These are phyloP conservation scores for Zopfochytrium polystomum DNA, from an alignment of 371 early-diverging fungal genomes.

Conservation along the genomic window DNA sequence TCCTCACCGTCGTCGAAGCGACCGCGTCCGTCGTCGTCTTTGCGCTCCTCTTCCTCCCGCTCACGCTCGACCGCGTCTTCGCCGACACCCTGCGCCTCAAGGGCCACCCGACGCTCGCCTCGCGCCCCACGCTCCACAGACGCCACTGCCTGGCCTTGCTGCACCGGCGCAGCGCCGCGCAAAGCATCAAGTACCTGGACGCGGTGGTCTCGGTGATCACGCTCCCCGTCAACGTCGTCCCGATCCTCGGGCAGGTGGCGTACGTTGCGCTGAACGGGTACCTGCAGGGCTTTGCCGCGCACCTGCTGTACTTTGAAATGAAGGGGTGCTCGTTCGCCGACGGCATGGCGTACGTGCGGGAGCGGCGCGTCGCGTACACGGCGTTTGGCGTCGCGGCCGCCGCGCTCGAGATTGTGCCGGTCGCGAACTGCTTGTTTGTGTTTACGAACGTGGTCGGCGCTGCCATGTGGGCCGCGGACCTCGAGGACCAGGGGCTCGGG, in stretches of 20 bases:
- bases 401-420: slow-evolving; percentile 62
- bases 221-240: slow-evolving; percentile 60
- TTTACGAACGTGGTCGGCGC: slow-evolving; percentile 76
- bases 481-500: slow-evolving; percentile 19
- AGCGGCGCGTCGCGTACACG: slow-evolving; percentile 42
- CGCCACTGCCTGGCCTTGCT: slow-evolving; percentile 7
- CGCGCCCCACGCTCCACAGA: too few species aligned
- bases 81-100: slow-evolving; percentile 33
- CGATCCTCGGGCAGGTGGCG: slow-evolving; percentile 53
- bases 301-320: slow-evolving; percentile 57
- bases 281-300: slow-evolving; percentile 48
- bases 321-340: slow-evolving; percentile 53
- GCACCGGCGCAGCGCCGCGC: slow-evolving; percentile 11
- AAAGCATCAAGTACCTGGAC: slow-evolving; percentile 8
- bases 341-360: slow-evolving; percentile 48
- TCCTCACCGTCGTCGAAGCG: slow-evolving; percentile 9
- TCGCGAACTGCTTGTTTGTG: slow-evolving; percentile 65
- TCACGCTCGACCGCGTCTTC: slow-evolving; percentile 16
- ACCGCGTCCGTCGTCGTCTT: slow-evolving; percentile 15
- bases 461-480: slow-evolving; percentile 68
- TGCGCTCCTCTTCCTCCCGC: slow-evolving; percentile 13
- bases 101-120: background rate
- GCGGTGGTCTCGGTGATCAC: slow-evolving; percentile 52
- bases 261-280: slow-evolving; percentile 62
- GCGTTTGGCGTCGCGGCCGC: slow-evolving; percentile 65